A percentile compares a stretch with the other conserved stretches of the same genome.
phyloP scores from a whole-genome alignment of 129 eudicot species.

The Flaveria trinervia region DNA sequence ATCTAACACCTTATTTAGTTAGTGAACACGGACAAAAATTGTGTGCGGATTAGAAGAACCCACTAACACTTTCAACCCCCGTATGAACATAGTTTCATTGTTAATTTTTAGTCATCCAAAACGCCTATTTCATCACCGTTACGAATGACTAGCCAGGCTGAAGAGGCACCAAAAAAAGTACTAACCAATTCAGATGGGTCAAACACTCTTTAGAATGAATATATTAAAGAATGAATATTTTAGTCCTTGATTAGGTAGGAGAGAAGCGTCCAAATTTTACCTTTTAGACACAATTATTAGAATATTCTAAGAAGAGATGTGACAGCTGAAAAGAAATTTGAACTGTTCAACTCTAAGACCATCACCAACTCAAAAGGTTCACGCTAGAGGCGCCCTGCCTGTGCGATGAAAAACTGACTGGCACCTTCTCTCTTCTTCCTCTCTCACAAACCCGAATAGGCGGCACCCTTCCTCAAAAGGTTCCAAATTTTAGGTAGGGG shows the following conservation, averaged over 20 bases:
- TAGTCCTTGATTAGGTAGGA: background rate
- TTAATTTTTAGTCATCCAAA: background rate
- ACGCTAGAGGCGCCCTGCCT: no score
- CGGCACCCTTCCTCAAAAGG: no score
- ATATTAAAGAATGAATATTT: background rate
- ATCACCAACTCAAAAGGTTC: no score
- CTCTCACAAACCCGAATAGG: no score
- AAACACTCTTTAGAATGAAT: background rate
- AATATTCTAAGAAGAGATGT: background rate
- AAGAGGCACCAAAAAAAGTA: background rate
- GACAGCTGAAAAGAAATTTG: constrained; percentile 1
- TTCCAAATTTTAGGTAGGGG: no score
- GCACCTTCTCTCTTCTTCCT: no score
- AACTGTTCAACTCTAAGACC: background rate
- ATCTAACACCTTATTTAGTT: background rate
- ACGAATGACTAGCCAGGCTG: background rate
- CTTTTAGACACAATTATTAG: constrained; percentile 11
- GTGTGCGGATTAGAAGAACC: background rate
- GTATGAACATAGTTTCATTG: background rate
- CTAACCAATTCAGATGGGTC: constrained; percentile 7
- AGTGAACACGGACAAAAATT: background rate
- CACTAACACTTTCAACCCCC: background rate
- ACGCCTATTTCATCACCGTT: background rate
- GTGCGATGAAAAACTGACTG: no score
- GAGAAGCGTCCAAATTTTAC: constrained; percentile 17